phyloP scores from a whole-genome alignment of 2,329 filamentous ascomycete genomes.

The Aspergillus fischeri region DNA sequence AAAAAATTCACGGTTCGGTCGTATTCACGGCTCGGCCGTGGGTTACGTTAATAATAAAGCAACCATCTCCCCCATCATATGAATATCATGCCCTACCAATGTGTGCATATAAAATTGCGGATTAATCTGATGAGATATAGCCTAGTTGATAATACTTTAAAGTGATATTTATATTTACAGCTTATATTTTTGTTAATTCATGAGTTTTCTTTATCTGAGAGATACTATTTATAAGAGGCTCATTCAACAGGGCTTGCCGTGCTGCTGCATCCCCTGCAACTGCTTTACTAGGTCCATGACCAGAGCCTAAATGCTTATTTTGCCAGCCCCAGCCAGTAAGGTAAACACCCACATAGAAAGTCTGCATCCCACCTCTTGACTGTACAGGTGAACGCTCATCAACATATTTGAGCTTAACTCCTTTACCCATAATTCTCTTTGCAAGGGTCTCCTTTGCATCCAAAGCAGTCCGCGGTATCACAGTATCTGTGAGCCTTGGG shows the following conservation, averaged over 20 bases:
- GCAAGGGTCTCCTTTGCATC: conserved; percentile 53
- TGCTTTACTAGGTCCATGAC: conserved; percentile 41
- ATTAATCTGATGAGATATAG: no score
- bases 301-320: conserved; percentile 42
- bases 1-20: no score
- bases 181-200: conserved; percentile 4
- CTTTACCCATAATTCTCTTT: conserved; percentile 52
- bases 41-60: no score
- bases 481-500: conserved; percentile 50
- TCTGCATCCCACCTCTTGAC: conserved; percentile 35
- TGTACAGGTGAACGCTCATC: conserved; percentile 36
- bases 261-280: conserved; percentile 46
- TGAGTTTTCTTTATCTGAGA: conserved; percentile 26
- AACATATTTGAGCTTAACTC: conserved; percentile 59
- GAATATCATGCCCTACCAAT: no score
- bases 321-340: conserved; percentile 46
- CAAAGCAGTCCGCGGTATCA: conserved; percentile 24
- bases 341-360: conserved; percentile 45
- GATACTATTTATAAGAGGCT: conserved; percentile 37
- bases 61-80: no score
- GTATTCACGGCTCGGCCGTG: no score
- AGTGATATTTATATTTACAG: no score
- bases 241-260: conserved; percentile 36
- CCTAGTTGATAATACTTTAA: no score
- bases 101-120: no score